Percentiles rank a stretch among this genome's conserved stretches.
These are phyloP conservation scores for Citrus sp. DNA, from an alignment of 345 rosid genomes.

Conservation along the genomic window DNA sequence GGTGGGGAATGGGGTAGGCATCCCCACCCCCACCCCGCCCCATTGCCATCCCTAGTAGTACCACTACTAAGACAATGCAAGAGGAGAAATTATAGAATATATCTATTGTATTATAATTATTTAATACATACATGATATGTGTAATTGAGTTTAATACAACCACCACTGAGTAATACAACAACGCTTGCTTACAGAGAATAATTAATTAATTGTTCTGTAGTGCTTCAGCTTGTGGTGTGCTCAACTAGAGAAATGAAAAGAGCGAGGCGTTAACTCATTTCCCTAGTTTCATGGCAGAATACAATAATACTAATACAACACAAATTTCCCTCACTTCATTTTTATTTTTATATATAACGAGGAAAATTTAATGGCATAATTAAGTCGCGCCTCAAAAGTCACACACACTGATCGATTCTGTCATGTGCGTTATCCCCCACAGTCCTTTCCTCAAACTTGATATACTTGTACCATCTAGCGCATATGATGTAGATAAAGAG, in stretches of 20 bases:
- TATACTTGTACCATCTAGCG: constrained; percentile 75
- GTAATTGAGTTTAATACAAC: no score
- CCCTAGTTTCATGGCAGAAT: constrained; percentile 21
- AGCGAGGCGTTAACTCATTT: background rate
- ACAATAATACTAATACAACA: background rate
- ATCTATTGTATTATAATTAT: no score
- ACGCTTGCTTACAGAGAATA: no score
- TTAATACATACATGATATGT: accelerated
- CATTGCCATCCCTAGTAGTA: no score
- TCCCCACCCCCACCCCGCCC: no score
- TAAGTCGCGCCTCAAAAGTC: background rate
- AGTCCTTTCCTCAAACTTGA: constrained; percentile 49
- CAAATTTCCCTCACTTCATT: background rate
- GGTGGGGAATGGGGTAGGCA: no score
- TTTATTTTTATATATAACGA: background rate
- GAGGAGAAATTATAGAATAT: no score
- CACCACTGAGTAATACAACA: no score
- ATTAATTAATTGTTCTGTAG: no score
- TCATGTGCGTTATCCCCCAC: background rate
- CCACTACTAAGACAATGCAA: no score
- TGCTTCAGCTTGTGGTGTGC: background rate
- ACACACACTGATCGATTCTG: background rate
- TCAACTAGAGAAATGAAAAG: constrained; percentile 13
- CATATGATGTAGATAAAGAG: constrained; percentile 53
- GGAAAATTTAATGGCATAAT: no score